Conservation (phyloP, 2,329 filamentous ascomycete species). For the Blumeriella jaapii region DNA sequence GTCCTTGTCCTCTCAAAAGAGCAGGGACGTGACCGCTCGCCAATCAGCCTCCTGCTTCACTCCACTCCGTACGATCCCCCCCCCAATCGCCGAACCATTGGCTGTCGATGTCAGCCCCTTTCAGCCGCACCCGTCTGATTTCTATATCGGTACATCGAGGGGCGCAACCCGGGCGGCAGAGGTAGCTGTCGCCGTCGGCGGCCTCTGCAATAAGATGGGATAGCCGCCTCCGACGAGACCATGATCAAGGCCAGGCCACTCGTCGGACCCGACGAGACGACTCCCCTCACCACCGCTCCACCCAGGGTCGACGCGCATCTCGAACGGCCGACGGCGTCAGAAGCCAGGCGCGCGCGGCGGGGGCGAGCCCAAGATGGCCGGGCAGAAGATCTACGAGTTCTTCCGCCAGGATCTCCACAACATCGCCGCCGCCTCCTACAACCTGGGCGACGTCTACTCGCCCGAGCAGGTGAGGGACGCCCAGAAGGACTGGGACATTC, state of each 20-base stretch:
- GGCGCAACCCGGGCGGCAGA: too few relatives aligned
- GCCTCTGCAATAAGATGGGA: too few relatives aligned
- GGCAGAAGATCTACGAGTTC: conserved; percentile 1
- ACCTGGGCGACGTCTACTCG: conserved; percentile 10
- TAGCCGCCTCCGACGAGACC: too few relatives aligned
- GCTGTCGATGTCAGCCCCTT: conserved; percentile 2
- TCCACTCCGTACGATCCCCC: neutral
- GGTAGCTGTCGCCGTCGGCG: too few relatives aligned
- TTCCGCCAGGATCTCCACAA: conserved; percentile 4
- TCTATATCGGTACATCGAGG: too few relatives aligned
- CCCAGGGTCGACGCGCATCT: too few relatives aligned
- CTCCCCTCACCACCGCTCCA: too few relatives aligned
- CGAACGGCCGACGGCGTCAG: neutral
- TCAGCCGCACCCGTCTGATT: too few relatives aligned
- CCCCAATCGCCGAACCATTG: too few relatives aligned
- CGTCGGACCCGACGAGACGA: too few relatives aligned
- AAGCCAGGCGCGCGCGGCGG: neutral
- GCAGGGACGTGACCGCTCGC: neutral
- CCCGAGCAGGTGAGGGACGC: neutral
- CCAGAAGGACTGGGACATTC: conserved; percentile 7
- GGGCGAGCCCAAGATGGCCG: neutral
- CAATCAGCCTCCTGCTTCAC: neutral
- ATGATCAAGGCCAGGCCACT: conserved; percentile 2
- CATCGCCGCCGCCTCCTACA: conserved; percentile 6
- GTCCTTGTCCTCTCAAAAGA: too few relatives aligned